Percentiles rank a stretch among this genome's conserved stretches.
Evolutionary conservation across 2,329 filamentous ascomycete genomes (phyloP).

Genomic region (Aspergillus sclerotialis): DNA sequence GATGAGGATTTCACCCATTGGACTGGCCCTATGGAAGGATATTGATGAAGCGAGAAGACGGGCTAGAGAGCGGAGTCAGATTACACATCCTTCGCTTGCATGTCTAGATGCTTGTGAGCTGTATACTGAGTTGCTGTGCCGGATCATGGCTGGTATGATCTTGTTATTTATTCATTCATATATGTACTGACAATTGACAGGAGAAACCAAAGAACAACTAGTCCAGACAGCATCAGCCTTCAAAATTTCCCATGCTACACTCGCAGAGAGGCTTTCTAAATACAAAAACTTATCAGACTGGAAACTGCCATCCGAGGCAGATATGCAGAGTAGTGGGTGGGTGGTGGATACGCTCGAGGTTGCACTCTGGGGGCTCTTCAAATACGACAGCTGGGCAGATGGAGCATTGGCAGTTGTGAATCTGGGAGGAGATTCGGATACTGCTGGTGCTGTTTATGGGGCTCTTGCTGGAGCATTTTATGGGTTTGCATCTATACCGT

Average conservation of each 20-base stretch:
- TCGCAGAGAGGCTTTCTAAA: constrained; percentile 5
- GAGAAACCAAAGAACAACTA: constrained; percentile 11
- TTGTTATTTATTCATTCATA: constrained; percentile 4
- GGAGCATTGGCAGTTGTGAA: constrained; percentile 37
- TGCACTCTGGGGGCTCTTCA: constrained; percentile 39
- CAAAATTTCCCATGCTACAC: constrained; percentile 6
- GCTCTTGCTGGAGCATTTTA: constrained; percentile 38
- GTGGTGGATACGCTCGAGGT: constrained; percentile 38
- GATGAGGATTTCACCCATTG: constrained; percentile 36
- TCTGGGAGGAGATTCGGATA: constrained; percentile 39
- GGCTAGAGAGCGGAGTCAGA: constrained; percentile 19
- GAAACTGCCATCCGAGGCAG: constrained; percentile 9
- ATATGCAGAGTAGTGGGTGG: constrained; percentile 33
- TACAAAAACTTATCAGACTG: constrained; percentile 19
- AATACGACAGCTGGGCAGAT: constrained; percentile 27
- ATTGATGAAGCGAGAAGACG: constrained; percentile 14
- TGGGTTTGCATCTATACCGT: constrained; percentile 27
- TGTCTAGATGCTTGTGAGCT: constrained; percentile 35
- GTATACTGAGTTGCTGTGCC: constrained; percentile 27
- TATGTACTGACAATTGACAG: constrained; percentile 2
- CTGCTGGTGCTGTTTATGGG: constrained; percentile 39
- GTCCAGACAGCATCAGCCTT: constrained; percentile 4
- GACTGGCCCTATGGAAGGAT: constrained; percentile 22
- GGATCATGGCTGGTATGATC: constrained; percentile 19
- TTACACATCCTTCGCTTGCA: constrained; percentile 33